Conservation (phyloP, 441 rosid genomes). For the Pelargonium australe region DNA sequence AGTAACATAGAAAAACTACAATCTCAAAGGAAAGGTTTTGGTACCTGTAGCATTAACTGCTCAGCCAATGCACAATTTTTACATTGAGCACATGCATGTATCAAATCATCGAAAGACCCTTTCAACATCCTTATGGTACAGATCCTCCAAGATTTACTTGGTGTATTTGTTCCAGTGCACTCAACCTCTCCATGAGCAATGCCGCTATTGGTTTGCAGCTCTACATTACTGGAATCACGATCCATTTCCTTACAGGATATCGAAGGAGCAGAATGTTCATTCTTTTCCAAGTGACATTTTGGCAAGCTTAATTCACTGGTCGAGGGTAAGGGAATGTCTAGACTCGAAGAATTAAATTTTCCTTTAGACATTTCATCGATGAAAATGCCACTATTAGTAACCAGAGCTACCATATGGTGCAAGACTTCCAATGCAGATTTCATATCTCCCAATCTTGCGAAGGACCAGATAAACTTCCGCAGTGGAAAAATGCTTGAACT, state of each 20-base stretch:
- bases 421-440: conserved; percentile 57
- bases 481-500: conserved; percentile 39
- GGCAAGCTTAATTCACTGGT: conserved; percentile 33
- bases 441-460: conserved; percentile 60
- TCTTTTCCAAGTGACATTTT: conserved; percentile 23
- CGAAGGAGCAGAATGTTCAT: conserved; percentile 24
- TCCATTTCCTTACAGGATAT: conserved; percentile 12
- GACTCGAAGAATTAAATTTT: conserved; percentile 32
- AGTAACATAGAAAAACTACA: conserved; percentile 8
- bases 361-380: conserved; percentile 24
- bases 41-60: conserved; percentile 69
- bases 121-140: conserved; percentile 34
- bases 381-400: conserved; percentile 30
- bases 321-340: conserved; percentile 67
- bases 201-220: conserved; percentile 18
- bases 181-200: conserved; percentile 21
- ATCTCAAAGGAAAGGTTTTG: conserved; percentile 5
- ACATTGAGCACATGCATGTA: conserved; percentile 57
- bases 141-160: conserved; percentile 17
- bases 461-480: conserved; percentile 55
- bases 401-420: conserved; percentile 70
- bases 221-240: conserved; percentile 19
- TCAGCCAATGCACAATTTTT: conserved; percentile 53
- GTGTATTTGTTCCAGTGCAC: conserved; percentile 21
- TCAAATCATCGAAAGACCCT: conserved; percentile 57